Conservation (phyloP, 257 asterid species). For the Plantago elongata region DNA sequence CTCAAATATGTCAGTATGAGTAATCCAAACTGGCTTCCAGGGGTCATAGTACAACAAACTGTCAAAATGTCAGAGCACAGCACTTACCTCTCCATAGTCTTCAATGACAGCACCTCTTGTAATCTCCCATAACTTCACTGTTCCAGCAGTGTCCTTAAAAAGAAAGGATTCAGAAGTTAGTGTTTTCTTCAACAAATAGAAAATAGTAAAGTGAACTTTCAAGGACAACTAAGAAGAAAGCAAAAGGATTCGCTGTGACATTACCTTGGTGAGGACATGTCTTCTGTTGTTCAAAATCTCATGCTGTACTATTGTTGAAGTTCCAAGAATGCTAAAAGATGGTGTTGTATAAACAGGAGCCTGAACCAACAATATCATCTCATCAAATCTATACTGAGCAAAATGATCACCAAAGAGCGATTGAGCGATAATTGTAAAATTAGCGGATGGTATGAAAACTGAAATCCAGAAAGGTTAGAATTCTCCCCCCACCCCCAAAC, state of each 20-base stretch:
- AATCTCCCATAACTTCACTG: constrained; percentile 94
- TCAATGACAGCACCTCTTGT: constrained; percentile 84
- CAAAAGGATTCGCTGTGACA: background rate
- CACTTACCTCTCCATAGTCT: constrained; percentile 87
- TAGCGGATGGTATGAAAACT: too few species aligned
- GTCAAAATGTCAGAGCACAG: constrained; percentile 2
- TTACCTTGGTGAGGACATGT: constrained; percentile 94
- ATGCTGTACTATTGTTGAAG: constrained; percentile 87
- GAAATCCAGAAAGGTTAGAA: too few species aligned
- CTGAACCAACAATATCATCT: constrained; percentile 29
- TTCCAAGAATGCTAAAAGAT: constrained; percentile 61
- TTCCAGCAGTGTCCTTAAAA: constrained; percentile 79
- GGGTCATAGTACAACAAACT: constrained; percentile 13
- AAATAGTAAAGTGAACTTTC: constrained; percentile 12
- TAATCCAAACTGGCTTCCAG: background rate
- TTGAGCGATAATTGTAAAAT: too few species aligned
- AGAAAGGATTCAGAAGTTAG: constrained; percentile 16
- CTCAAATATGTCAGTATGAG: background rate
- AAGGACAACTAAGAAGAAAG: constrained; percentile 12
- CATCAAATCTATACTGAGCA: background rate
- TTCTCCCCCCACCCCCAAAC: too few species aligned
- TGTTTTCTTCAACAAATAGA: background rate
- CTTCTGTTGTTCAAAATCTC: constrained; percentile 86
- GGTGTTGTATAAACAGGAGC: constrained; percentile 84
- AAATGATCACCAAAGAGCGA: background rate